Evolutionary conservation across 225 moss, liverwort and hornwort genomes (phyloP).

Genomic region (Straminergon stramineum): DNA sequence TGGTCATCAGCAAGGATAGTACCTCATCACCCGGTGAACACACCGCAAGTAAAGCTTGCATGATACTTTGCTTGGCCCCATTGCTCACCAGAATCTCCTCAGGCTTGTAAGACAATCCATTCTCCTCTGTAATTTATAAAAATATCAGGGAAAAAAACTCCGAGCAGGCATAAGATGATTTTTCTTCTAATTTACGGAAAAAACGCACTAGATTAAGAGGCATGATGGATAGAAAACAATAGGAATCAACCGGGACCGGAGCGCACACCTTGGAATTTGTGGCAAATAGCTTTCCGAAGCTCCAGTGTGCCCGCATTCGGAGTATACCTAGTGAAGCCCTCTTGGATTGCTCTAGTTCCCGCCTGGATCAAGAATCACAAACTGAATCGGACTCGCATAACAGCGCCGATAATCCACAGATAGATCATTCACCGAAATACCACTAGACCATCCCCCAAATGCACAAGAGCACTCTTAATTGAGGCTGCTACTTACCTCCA

Average conservation of each 20-base stretch:
- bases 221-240: background rate
- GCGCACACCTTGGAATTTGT: conserved; percentile 66
- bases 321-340: conserved; percentile 87
- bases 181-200: background rate
- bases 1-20: background rate
- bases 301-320: conserved; percentile 92
- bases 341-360: conserved; percentile 61
- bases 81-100: conserved; percentile 99
- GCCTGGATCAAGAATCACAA: conserved; percentile 32
- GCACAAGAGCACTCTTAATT: background rate
- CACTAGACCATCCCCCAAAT: background rate
- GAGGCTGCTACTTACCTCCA: conserved; percentile 33
- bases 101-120: conserved; percentile 62
- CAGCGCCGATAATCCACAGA: background rate
- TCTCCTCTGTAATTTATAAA: conserved; percentile 59
- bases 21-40: conserved; percentile 98
- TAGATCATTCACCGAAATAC: background rate
- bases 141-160: background rate
- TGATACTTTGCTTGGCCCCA: conserved; percentile 91
- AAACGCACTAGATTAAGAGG: background rate
- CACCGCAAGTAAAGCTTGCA: conserved; percentile 87
- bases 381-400: background rate
- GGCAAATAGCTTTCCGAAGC: conserved; percentile 72
- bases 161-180: background rate
- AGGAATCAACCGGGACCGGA: background rate